These are phyloP conservation scores for Austroboletus olivaceoglutinosus DNA, from an alignment of 1,284 basidiomycete genomes.

Conservation along the genomic window DNA sequence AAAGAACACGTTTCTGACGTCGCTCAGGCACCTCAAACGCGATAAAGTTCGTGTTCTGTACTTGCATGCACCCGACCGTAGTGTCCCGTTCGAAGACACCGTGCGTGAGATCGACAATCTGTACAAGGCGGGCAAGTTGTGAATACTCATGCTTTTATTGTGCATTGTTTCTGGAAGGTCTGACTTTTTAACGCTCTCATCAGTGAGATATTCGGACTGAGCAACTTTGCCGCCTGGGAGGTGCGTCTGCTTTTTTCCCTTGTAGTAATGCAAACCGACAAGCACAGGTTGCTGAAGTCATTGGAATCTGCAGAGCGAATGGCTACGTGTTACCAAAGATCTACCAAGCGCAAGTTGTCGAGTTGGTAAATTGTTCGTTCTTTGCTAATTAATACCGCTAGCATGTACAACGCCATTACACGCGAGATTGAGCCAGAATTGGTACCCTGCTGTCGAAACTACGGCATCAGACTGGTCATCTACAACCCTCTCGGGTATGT, in stretches of 20 bases:
- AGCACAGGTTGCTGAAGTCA: constrained; percentile 51
- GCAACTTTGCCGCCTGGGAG: constrained; percentile 31
- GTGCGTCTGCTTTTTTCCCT: constrained; percentile 8
- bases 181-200: not conserved
- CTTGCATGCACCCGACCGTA: constrained; percentile 52
- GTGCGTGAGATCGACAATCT: constrained; percentile 47
- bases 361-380: not conserved
- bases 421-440: constrained; percentile 55
- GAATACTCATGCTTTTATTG: constrained; percentile 4
- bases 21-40: constrained; percentile 31
- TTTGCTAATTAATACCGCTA: constrained; percentile 4
- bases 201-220: constrained; percentile 32
- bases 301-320: constrained; percentile 50
- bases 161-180: not conserved
- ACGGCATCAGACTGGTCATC: constrained; percentile 50
- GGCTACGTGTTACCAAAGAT: constrained; percentile 52
- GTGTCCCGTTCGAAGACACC: constrained; percentile 49
- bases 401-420: constrained; percentile 54
- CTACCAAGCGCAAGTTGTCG: constrained; percentile 43
- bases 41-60: constrained; percentile 44
- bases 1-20: constrained; percentile 33
- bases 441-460: constrained; percentile 55
- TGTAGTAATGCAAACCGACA: not conserved
- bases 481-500: constrained; percentile 37
- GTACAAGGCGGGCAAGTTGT: constrained; percentile 39